phyloP scores from a whole-genome alignment of 129 eudicot species.

The Logfia minima region DNA sequence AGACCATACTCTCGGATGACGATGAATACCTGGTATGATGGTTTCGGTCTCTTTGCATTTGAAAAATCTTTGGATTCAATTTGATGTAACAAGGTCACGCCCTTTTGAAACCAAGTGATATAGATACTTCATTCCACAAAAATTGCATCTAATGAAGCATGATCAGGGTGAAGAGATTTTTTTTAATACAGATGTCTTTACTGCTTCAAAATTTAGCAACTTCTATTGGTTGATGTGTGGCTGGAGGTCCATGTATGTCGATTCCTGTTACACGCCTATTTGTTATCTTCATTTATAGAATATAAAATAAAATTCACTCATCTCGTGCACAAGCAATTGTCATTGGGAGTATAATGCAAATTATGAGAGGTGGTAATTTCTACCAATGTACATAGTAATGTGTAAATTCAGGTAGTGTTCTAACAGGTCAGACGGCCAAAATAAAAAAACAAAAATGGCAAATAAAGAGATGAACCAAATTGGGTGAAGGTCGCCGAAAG shows the following conservation, averaged over 20 bases:
- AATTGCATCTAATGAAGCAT: not conserved
- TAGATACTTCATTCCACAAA: not conserved
- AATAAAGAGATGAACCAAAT: not conserved
- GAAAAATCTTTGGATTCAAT: not conserved
- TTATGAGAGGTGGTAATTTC: not conserved
- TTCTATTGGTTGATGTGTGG: not conserved
- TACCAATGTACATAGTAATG: not conserved
- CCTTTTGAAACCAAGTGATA: not conserved
- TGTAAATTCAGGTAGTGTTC: not conserved
- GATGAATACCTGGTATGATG: constrained; percentile 82
- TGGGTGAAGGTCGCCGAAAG: not conserved
- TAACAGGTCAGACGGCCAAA: not conserved
- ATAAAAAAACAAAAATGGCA: not conserved
- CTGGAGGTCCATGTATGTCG: not conserved
- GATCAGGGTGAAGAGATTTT: not conserved
- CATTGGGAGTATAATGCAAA: not conserved
- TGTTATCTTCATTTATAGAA: not conserved
- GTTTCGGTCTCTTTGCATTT: constrained; percentile 3
- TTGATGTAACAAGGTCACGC: not conserved
- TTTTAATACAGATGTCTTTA: not conserved
- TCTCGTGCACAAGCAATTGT: not conserved
- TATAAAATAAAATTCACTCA: not conserved
- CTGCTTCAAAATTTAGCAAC: not conserved
- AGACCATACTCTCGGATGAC: constrained; percentile 51
- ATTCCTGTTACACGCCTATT: not conserved